Percentiles rank a stretch among this genome's conserved stretches.
phyloP scores from a whole-genome alignment of 306 rosid genomes.

The Medicago ruthenica region DNA sequence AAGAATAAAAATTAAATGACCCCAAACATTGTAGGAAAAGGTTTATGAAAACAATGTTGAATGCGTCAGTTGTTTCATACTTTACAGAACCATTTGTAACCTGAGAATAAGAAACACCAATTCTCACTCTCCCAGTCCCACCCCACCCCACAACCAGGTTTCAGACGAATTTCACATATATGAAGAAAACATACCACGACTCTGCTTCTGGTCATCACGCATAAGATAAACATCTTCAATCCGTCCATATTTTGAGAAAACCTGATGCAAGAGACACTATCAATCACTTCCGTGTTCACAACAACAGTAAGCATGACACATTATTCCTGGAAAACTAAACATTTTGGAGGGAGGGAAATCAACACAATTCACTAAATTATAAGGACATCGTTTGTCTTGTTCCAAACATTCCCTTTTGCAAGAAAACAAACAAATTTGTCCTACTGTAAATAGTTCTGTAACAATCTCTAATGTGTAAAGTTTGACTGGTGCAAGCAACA shows the following conservation, averaged over 20 bases:
- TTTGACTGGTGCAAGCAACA: constrained; percentile 45
- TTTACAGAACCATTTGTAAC: constrained; percentile 23
- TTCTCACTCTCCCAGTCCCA: not conserved
- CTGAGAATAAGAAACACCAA: constrained; percentile 13
- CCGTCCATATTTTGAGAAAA: constrained; percentile 82
- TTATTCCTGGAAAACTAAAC: constrained; percentile 9
- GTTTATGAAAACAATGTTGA: not conserved
- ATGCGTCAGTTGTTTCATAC: constrained; percentile 26
- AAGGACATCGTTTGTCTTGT: constrained; percentile 16
- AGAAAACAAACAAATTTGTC: constrained; percentile 3
- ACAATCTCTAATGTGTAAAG: constrained; percentile 31
- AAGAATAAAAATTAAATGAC: constrained; percentile 1
- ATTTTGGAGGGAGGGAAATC: not conserved
- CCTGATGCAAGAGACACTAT: constrained; percentile 58
- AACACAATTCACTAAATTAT: constrained; percentile 15
- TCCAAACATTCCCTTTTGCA: constrained; percentile 28
- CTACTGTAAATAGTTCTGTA: constrained; percentile 24
- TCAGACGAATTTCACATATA: constrained; percentile 37
- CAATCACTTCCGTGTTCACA: constrained; percentile 42
- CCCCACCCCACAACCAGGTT: not conserved
- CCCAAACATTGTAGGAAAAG: constrained; percentile 19
- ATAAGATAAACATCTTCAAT: constrained; percentile 97
- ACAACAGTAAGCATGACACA: constrained; percentile 26
- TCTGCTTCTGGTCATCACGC: constrained; percentile 93
- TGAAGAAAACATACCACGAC: constrained; percentile 74